Evolutionary conservation across 208 protist genomes (phyloP), one percentile per base, ranked within the genome.

Genomic region (Kentomonas sorsogonicus): DNA sequence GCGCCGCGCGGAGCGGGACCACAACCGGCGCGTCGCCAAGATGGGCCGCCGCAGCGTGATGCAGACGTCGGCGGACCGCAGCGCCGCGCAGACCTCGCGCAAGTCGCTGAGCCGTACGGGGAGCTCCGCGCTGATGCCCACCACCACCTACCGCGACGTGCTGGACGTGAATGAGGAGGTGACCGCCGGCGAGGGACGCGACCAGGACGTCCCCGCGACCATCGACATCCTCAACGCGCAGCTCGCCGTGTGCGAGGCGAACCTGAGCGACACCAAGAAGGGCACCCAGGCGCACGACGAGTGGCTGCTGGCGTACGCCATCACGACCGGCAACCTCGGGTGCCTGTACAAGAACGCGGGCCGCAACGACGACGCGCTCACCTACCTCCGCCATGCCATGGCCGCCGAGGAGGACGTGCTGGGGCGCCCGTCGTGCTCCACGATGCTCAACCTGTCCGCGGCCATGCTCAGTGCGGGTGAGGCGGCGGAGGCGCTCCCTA

Each of bases 361-460:
- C 31, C 29, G 70, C 22, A 33, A 52, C 3, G 61, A 70, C 1
- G 84, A 71, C 3, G 88, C 88, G 1, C 58, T 89, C 27, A 34
- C 40, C 9, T 75, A 63, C 25, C 63, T 94, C 3, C 36, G 70
- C 23, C 50, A 74, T 3, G 88, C 88, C 0, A 56, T 72, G 1
- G 67, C 77, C 27, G 66, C 85, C n/a, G 84, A 94, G 52, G 48
- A 45, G n/a, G 25, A 57, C 10, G 69, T 84, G 0, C 76, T 75
- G 47, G 88, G 84, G 16, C 74, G 77, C 27, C 77, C 84, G 9
- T 87, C 82, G 1, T 91, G 88, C 66, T 86, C 84, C 7, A 91
- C 88, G 0, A 88, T 94, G 83, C 54, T 94, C 50, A 94, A 92
- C 60, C 66, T 91, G 22, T 94, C 84, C 26, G 75, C 84, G 0